These are phyloP conservation scores for Penicillium concentricum DNA, from an alignment of 2,329 filamentous ascomycete genomes.

Conservation along the genomic window DNA sequence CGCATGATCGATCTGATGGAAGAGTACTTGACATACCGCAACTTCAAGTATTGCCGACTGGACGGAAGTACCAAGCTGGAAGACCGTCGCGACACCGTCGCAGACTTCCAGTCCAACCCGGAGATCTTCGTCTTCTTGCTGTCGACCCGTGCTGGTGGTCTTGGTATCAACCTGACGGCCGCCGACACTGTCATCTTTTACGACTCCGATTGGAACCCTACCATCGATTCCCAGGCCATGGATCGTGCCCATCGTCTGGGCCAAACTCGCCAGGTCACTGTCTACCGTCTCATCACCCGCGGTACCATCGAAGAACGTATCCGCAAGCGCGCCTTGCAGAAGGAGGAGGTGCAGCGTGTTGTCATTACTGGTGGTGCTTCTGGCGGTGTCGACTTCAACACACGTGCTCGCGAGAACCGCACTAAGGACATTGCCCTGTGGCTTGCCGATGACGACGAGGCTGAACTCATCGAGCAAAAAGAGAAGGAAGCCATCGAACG, in stretches of 20 bases:
- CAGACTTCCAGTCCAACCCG: conserved; percentile 90
- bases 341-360: conserved; percentile 97
- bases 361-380: conserved; percentile 85
- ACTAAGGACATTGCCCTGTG: conserved; percentile 99
- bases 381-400: conserved; percentile 93
- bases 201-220: conserved; percentile 99
- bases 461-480: conserved; percentile 86
- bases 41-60: conserved; percentile 96
- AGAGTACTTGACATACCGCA: conserved; percentile 96
- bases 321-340: conserved; percentile 92
- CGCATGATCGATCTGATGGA: conserved; percentile 99
- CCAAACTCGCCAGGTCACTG: conserved; percentile 92
- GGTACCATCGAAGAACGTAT: conserved; percentile 98
- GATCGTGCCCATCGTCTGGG: conserved; percentile 96
- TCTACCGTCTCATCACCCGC: conserved; percentile 94
- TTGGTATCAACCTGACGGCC: conserved; percentile 95
- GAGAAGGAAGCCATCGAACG: conserved; percentile 78
- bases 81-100: conserved; percentile 91
- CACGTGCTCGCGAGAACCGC: conserved; percentile 82
- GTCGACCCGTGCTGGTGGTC: conserved; percentile 91
- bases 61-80: conserved; percentile 97
- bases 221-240: conserved; percentile 98
- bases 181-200: conserved; percentile 99
- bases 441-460: conserved; percentile 96
- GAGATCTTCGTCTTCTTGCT: conserved; percentile 97